Evolutionary conservation across 2,329 filamentous ascomycete species (phyloP), one percentile per base, ranked within the genome.

Genomic region (Exserohilum rostratum): DNA sequence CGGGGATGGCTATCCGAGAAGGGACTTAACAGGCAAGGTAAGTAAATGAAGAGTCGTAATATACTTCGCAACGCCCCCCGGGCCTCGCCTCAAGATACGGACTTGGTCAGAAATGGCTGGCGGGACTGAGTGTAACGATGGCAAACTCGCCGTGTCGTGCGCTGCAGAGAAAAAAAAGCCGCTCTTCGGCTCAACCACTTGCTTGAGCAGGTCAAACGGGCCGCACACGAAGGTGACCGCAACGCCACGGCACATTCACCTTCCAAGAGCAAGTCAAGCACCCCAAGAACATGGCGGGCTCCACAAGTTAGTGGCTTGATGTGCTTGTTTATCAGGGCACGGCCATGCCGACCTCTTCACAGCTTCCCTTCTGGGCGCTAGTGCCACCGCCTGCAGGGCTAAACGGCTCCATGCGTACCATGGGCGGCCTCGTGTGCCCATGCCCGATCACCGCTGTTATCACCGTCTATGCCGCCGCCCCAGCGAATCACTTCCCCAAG

Each of bases 241-340:
- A 39, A 18, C 15, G 2, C 25, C 30, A 22, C 35, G 29, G 18
- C 22, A 11, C 4, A 15, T 13, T 39, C 46, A 57, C 53, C 57
- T 60, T 57, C 54, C 54, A 60, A 54, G 54, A 54, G 22, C 13
- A 34, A 48, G 25, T 49, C 31, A 60, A 60, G 57, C 54, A n/a
- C 39, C 25, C 50, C 51, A 50, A 53, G 46, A 49, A 18, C 34
- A 47, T 44, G 46, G 45, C 47, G 31, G 18, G 44, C 12, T n/a
- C 53, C 46, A 43, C 29, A 6, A 13, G 11, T 33, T 57, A 57
- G 53, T n/a, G 48, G 31, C 53, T 57, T 57, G 50, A 10, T 18
- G 46, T 50, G 57, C 57, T 60, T 54, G 54, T 46, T 50, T 57
- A 54, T 60, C 54, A 25, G 25, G 7, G 29, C n/a, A 31, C 11